Percentiles rank a stretch among this genome's conserved stretches.
phyloP scores from a whole-genome alignment of 2,329 filamentous ascomycete species.

The Microsporum canis region DNA sequence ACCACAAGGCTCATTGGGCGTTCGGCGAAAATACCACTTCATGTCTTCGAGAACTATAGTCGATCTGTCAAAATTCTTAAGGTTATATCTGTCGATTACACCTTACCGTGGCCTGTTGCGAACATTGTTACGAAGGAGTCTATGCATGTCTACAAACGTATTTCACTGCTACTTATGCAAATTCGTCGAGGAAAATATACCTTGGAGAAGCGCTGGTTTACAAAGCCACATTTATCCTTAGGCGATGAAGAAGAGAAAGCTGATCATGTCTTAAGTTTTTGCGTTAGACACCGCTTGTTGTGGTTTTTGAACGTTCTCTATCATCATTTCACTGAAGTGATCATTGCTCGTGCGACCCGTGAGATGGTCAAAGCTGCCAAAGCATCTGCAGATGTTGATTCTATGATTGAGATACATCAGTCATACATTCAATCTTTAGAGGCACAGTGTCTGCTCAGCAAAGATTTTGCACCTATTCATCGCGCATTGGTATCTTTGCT shows the following conservation, averaged over 20 bases:
- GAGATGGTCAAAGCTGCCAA: slow-evolving; percentile 48
- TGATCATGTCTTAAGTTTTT: slow-evolving; percentile 28
- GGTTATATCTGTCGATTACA: slow-evolving; percentile 55
- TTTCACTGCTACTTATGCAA: slow-evolving; percentile 70
- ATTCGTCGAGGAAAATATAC: slow-evolving; percentile 58
- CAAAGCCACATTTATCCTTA: slow-evolving; percentile 34
- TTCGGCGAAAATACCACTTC: slow-evolving; percentile 32
- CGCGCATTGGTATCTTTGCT: slow-evolving; percentile 64
- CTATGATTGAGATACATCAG: slow-evolving; percentile 62
- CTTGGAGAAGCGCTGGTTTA: slow-evolving; percentile 44
- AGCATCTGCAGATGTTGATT: slow-evolving; percentile 61
- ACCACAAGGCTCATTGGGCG: slow-evolving; percentile 52
- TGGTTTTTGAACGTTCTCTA: slow-evolving; percentile 69
- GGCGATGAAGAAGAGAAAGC: slow-evolving; percentile 17
- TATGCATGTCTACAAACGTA: slow-evolving; percentile 54
- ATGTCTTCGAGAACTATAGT: slow-evolving; percentile 38
- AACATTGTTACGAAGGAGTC: slow-evolving; percentile 62
- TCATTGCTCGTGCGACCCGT: slow-evolving; percentile 50
- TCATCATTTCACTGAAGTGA: slow-evolving; percentile 63
- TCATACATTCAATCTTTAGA: slow-evolving; percentile 52
- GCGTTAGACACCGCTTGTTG: slow-evolving; percentile 55
- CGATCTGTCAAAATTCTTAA: slow-evolving; percentile 53
- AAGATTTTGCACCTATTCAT: slow-evolving; percentile 57
- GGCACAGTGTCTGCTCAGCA: slow-evolving; percentile 58
- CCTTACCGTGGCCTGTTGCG: slow-evolving; percentile 51